phyloP scores from a whole-genome alignment of 2,329 filamentous ascomycete species.

The Ascochyta rabiei region DNA sequence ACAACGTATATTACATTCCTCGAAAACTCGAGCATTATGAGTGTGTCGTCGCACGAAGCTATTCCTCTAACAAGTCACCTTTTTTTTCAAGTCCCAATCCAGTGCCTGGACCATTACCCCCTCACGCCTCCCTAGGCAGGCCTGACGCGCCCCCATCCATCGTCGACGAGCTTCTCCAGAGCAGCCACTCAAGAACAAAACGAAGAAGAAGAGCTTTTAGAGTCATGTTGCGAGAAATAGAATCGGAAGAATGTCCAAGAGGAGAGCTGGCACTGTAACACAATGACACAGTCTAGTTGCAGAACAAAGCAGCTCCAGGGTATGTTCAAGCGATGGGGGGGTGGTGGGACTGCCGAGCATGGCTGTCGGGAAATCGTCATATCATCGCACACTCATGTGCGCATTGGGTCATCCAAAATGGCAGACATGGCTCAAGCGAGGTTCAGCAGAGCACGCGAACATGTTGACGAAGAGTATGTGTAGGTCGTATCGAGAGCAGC shows the following conservation, averaged over 20 bases:
- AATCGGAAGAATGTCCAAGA: neutral
- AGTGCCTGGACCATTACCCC: too few relatives aligned
- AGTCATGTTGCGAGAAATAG: constrained; percentile 2
- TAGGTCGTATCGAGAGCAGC: constrained; percentile 5
- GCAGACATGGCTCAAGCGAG: constrained; percentile 12
- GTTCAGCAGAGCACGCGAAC: constrained; percentile 10
- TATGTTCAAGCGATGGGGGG: neutral
- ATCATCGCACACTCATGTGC: neutral
- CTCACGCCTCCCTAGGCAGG: too few relatives aligned
- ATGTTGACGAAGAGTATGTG: constrained; percentile 4
- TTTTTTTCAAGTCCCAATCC: too few relatives aligned
- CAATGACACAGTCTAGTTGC: constrained; percentile 9
- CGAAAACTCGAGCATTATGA: too few relatives aligned
- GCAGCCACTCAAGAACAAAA: neutral
- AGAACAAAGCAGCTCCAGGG: neutral
- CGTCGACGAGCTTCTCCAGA: too few relatives aligned
- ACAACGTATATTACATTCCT: too few relatives aligned
- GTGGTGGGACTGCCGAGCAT: neutral
- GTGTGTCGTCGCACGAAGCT: too few relatives aligned
- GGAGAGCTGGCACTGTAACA: neutral
- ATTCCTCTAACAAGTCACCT: too few relatives aligned
- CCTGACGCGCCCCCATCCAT: too few relatives aligned
- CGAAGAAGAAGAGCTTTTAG: neutral
- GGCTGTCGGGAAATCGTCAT: neutral
- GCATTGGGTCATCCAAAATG: constrained; percentile 7